phyloP scores from a whole-genome alignment of 1,284 basidiomycete species.

The Coniferiporia weirii region DNA sequence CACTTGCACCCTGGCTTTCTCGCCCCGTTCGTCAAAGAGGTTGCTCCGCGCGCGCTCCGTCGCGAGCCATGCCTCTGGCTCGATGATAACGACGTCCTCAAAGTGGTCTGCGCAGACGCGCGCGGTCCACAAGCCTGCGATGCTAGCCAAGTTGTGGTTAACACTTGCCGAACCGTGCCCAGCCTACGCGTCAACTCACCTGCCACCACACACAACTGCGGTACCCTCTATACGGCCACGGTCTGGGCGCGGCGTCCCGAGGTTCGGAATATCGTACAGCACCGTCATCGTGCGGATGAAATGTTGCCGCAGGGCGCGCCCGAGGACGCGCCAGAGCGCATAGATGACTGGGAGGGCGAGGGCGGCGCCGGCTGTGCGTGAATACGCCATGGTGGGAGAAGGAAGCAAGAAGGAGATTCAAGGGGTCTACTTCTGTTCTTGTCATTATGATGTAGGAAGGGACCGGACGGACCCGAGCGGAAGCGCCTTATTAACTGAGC shows the following conservation, averaged over 20 bases:
- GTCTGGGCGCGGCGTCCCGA: slow-evolving; percentile 13
- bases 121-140: slow-evolving; percentile 27
- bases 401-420: too few species aligned
- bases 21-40: slow-evolving; percentile 4
- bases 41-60: slow-evolving; percentile 1
- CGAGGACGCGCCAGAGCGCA: too few species aligned
- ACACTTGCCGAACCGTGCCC: too few species aligned
- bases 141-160: slow-evolving; percentile 18
- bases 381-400: too few species aligned
- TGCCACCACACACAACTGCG: slow-evolving; percentile 28
- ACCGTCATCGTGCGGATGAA: slow-evolving; percentile 7
- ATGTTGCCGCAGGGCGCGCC: neutral
- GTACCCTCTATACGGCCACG: slow-evolving; percentile 22
- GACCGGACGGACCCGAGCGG: too few species aligned
- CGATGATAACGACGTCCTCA: slow-evolving; percentile 30
- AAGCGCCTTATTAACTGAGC: too few species aligned
- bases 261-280: slow-evolving; percentile 11
- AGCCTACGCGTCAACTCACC: slow-evolving; percentile 16
- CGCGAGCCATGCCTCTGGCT: slow-evolving; percentile 28
- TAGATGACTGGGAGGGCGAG: too few species aligned
- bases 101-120: slow-evolving; percentile 30
- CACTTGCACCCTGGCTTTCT: neutral
- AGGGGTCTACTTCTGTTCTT: too few species aligned
- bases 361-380: too few species aligned
- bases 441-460: too few species aligned